These are phyloP conservation scores for Knoxdaviesia proteae DNA, from an alignment of 2,329 filamentous ascomycete species.

Conservation along the genomic window DNA sequence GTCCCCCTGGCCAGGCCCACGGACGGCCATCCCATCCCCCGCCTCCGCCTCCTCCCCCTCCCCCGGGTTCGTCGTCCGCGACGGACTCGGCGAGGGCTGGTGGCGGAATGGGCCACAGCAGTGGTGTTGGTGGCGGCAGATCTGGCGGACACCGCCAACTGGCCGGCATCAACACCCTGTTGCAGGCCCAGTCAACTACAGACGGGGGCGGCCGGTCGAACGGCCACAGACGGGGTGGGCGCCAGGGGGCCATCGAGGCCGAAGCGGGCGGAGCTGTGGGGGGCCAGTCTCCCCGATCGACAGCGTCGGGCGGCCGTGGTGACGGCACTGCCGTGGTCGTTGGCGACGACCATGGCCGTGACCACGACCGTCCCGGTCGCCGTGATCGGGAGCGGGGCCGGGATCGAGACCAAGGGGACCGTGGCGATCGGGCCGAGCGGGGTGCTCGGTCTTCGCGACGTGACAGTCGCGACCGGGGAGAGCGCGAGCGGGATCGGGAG, in stretches of 20 bases:
- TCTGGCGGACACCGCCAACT: constrained; percentile 29
- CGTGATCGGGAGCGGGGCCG: too few species aligned
- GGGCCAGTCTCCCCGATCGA: too few species aligned
- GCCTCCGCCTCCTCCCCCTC: not conserved
- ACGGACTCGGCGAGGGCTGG: not conserved
- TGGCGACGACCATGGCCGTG: too few species aligned
- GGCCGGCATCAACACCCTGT: constrained; percentile 36
- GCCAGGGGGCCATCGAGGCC: not conserved
- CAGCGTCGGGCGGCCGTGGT: too few species aligned
- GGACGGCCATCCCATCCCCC: not conserved
- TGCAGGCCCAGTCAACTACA: constrained; percentile 20
- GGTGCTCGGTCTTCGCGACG: too few species aligned
- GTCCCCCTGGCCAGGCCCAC: not conserved
- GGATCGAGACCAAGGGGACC: too few species aligned
- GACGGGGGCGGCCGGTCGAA: too few species aligned
- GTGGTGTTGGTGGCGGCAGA: constrained; percentile 3
- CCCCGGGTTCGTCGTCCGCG: not conserved
- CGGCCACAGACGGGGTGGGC: not conserved
- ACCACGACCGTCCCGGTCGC: too few species aligned
- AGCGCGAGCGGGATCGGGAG: too few species aligned
- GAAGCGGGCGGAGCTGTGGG: constrained; percentile 1
- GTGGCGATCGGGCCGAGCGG: too few species aligned
- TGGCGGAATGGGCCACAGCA: not conserved
- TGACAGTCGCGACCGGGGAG: too few species aligned
- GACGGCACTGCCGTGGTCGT: too few species aligned